Evolutionary conservation across 140 eudicot genomes (phyloP), one percentile per base, ranked within the genome.

Genomic region (Erigeron philadelphicus): DNA sequence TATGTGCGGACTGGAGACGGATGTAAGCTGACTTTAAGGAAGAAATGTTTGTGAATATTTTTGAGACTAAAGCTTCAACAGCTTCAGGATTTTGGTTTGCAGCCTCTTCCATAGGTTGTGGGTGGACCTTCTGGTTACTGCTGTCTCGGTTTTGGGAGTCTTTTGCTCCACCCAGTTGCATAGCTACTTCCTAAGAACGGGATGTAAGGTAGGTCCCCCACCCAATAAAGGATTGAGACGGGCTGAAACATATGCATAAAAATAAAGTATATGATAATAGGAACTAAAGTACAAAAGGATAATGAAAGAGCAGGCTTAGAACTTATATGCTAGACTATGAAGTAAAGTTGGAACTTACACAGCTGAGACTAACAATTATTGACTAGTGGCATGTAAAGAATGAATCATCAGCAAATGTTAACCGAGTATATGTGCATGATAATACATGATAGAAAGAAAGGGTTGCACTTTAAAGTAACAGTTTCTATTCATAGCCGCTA

Each of bases 51-150:
- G 87, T 76, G 48, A 92, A 93, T 66, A 93, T 84, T 70, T 77
- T 86, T 9, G 98, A 93, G 19, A 93, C 83, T 60, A 93, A 61
- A 66, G 93, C 87, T 78, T 89, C 98, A 43, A 89, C 90, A 53
- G 98, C 95, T 80, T 86, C 93, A 0, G 95, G 96, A 67, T 83
- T 93, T 70, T 88, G 95, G 65, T 89, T 86, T 46, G 80, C 76
- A 64, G 95, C 73, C 57, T 89, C 96, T 76, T 89, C 98, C 96
- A 93, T 93, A 46, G 96, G 96, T 82, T 93, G 98, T 16, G 98
- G 96, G 55, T 93, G 96, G 78, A 93, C 92, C 80, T 89, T 93
- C 66, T 87, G 96, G 89, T 80, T 86, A 77, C 84, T 88, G 87
- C 74, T 86, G 62, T 88, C 98, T 70, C 92, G 95, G 60, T 75